Conservation (phyloP, 108 stramenopile genomes). For the Chaetoceros muelleri region DNA sequence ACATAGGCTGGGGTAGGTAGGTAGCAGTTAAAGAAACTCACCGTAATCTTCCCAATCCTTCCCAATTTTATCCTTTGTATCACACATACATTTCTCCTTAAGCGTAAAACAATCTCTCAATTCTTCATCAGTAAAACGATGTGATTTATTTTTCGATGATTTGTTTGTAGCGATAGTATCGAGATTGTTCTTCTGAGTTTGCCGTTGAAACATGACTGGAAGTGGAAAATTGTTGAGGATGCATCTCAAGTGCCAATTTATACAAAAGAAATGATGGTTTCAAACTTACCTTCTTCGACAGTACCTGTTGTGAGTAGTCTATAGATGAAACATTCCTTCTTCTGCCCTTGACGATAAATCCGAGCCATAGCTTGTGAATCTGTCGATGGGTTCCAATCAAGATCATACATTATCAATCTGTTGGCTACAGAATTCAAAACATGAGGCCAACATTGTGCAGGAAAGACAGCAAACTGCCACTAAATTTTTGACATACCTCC, state of each 20-base stretch:
- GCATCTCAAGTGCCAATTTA: too few relatives aligned
- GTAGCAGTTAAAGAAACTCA: neutral
- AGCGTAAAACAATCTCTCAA: slow-evolving; percentile 65
- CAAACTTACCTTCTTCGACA: slow-evolving; percentile 37
- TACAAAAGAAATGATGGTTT: neutral
- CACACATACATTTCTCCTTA: slow-evolving; percentile 39
- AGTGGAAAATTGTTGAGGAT: neutral
- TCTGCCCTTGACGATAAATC: slow-evolving; percentile 82
- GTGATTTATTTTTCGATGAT: slow-evolving; percentile 6
- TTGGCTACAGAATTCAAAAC: slow-evolving; percentile 30
- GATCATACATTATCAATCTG: slow-evolving; percentile 63
- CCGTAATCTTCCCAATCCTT: slow-evolving; percentile 49
- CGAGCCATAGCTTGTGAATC: slow-evolving; percentile 85
- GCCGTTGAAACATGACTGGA: slow-evolving; percentile 60
- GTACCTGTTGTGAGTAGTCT: slow-evolving; percentile 75
- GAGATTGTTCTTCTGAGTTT: slow-evolving; percentile 46
- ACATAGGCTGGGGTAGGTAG: neutral
- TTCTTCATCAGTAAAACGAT: slow-evolving; percentile 53
- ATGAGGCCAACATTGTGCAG: neutral
- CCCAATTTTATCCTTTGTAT: slow-evolving; percentile 64
- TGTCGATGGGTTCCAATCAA: slow-evolving; percentile 84
- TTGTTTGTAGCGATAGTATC: slow-evolving; percentile 4
- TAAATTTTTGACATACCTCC: slow-evolving; percentile 7
- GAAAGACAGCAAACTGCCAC: neutral
- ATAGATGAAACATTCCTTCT: slow-evolving; percentile 65